A percentile compares a stretch with the other conserved stretches of the same genome.
Conservation (phyloP, 164 flowering plant species). For the Malania oleifera region DNA sequence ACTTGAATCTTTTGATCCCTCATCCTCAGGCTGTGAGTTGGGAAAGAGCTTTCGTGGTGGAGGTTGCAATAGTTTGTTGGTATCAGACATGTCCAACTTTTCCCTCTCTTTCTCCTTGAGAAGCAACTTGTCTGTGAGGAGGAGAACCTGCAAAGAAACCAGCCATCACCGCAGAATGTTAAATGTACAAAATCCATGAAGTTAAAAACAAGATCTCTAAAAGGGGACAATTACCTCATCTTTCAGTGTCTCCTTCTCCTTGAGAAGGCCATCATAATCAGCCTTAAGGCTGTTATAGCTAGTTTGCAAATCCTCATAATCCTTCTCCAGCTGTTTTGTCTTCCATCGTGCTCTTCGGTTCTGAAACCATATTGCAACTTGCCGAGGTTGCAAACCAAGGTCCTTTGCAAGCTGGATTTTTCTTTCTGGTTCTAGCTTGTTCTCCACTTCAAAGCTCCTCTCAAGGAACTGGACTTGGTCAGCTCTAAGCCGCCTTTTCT, state of each 20-base stretch:
- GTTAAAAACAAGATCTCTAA: not conserved
- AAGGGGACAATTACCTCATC: slow-evolving; percentile 38
- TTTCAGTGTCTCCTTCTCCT: slow-evolving; percentile 62
- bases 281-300: slow-evolving; percentile 49
- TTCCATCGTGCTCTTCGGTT: slow-evolving; percentile 52
- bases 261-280: slow-evolving; percentile 44
- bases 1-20: slow-evolving; percentile 24
- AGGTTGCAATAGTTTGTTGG: slow-evolving; percentile 13
- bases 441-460: slow-evolving; percentile 66
- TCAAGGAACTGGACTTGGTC: slow-evolving; percentile 71
- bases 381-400: slow-evolving; percentile 75
- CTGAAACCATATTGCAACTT: slow-evolving; percentile 63
- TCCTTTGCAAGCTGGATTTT: slow-evolving; percentile 69
- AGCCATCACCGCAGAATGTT: not conserved
- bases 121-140: slow-evolving; percentile 39
- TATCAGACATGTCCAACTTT: slow-evolving; percentile 21
- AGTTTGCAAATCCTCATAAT: slow-evolving; percentile 34
- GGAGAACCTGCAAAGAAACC: slow-evolving; percentile 33
- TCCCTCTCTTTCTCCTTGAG: slow-evolving; percentile 32
- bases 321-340: slow-evolving; percentile 49
- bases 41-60: slow-evolving; percentile 18
- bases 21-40: slow-evolving; percentile 25
- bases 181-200: not conserved
- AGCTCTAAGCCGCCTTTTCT: slow-evolving; percentile 61
- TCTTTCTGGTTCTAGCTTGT: slow-evolving; percentile 87